A percentile compares a stretch with the other conserved stretches of the same genome.
These are phyloP conservation scores for Tylopilus intermedius DNA, from an alignment of 768 basidiomycete species.

Conservation along the genomic window DNA sequence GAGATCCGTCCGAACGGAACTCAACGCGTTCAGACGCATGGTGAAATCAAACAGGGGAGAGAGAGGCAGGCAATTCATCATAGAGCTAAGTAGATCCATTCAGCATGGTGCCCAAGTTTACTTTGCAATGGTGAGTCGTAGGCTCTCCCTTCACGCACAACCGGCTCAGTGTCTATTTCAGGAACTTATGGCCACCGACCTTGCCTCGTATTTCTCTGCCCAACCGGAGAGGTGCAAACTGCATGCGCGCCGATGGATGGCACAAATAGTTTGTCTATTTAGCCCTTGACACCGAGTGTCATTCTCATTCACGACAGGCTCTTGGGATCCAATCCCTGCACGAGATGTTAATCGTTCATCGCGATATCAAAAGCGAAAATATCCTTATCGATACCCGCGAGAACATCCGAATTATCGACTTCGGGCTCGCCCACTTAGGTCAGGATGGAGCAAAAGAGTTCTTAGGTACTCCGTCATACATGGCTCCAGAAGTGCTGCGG, in stretches of 20 bases:
- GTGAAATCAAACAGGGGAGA: slow-evolving; percentile 16
- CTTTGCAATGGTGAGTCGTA: slow-evolving; percentile 38
- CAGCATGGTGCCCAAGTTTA: slow-evolving; percentile 27
- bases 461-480: slow-evolving; percentile 34
- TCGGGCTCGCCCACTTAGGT: slow-evolving; percentile 33
- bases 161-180: slow-evolving; percentile 11
- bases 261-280: slow-evolving; percentile 33
- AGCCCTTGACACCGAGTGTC: background rate
- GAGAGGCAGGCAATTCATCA: slow-evolving; percentile 33
- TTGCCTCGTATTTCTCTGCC: slow-evolving; percentile 27
- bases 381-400: slow-evolving; percentile 47
- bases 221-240: slow-evolving; percentile 20
- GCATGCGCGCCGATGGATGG: slow-evolving; percentile 36
- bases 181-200: slow-evolving; percentile 39
- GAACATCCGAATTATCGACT: slow-evolving; percentile 40
- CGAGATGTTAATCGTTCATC: slow-evolving; percentile 57
- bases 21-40: slow-evolving; percentile 34
- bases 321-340: slow-evolving; percentile 46
- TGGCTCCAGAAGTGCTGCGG: slow-evolving; percentile 39
- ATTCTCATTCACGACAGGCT: slow-evolving; percentile 25
- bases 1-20: slow-evolving; percentile 28
- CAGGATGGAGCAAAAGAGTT: slow-evolving; percentile 15
- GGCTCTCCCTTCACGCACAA: background rate
- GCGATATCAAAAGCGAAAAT: slow-evolving; percentile 68
- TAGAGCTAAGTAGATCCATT: slow-evolving; percentile 35